Percentiles rank a stretch among this genome's conserved stretches.
These are phyloP conservation scores for Exserohilum turcica DNA, from an alignment of 2,329 filamentous ascomycete genomes.

Conservation along the genomic window DNA sequence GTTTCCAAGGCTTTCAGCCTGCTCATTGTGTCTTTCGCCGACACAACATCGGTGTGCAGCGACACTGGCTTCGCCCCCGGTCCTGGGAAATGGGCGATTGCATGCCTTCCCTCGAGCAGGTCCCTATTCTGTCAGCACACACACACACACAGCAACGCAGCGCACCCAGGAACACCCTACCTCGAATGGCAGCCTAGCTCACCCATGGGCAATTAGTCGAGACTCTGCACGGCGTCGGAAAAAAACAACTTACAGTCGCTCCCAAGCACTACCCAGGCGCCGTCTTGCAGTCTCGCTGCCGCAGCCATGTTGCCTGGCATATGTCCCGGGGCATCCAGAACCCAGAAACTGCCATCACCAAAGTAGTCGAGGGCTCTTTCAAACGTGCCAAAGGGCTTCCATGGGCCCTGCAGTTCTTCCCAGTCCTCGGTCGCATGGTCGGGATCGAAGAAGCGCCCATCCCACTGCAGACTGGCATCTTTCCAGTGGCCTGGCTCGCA, in stretches of 20 bases:
- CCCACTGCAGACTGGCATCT: slow-evolving; percentile 36
- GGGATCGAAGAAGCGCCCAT: slow-evolving; percentile 43
- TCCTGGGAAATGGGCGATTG: slow-evolving; percentile 36
- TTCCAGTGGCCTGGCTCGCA: slow-evolving; percentile 41
- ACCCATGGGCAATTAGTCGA: neutral
- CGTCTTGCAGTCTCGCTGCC: slow-evolving; percentile 29
- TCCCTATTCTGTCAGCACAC: slow-evolving; percentile 24
- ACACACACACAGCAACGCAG: too few species aligned
- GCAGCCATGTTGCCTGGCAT: slow-evolving; percentile 49
- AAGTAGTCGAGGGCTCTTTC: slow-evolving; percentile 46
- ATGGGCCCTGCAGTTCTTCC: slow-evolving; percentile 35
- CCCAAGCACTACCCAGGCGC: slow-evolving; percentile 41
- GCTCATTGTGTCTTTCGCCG: slow-evolving; percentile 34
- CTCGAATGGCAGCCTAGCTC: slow-evolving; percentile 36
- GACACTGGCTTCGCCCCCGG: slow-evolving; percentile 30
- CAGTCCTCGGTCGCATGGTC: slow-evolving; percentile 34
- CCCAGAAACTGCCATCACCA: slow-evolving; percentile 49
- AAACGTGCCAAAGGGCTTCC: slow-evolving; percentile 44
- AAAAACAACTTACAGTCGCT: slow-evolving; percentile 31
- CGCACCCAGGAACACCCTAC: slow-evolving; percentile 12
- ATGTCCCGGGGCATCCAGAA: slow-evolving; percentile 47
- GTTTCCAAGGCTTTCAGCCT: slow-evolving; percentile 34
- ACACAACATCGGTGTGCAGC: slow-evolving; percentile 33
- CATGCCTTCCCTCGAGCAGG: slow-evolving; percentile 34
- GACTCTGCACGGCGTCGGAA: neutral